Evolutionary conservation across 139 green algal species (phyloP).

Genomic region (Yamagishiella unicocca): DNA sequence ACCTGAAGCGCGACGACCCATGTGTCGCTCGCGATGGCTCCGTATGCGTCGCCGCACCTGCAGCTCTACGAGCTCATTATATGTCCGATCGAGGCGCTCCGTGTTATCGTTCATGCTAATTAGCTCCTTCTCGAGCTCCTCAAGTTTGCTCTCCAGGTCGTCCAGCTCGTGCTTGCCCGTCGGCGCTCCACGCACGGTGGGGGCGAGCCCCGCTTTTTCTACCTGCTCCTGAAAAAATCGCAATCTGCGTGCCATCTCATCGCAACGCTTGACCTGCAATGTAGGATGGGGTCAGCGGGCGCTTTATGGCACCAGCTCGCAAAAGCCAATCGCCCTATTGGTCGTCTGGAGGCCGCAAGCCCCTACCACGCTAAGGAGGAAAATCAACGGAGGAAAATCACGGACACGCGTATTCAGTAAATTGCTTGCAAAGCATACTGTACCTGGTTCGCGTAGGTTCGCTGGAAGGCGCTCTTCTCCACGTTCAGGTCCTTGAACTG

Average conservation of each 20-base stretch:
- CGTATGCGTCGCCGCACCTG: too few relatives aligned
- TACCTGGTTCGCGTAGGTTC: conserved; percentile 92
- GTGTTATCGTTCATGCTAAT: conserved; percentile 89
- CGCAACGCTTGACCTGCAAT: conserved; percentile 94
- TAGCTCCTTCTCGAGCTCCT: conserved; percentile 92
- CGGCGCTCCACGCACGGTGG: background rate
- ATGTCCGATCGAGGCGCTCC: conserved; percentile 84
- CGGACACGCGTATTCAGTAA: too few relatives aligned
- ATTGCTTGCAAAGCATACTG: background rate
- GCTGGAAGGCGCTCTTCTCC: conserved; percentile 92
- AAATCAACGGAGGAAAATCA: too few relatives aligned
- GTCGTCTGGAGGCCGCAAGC: too few relatives aligned
- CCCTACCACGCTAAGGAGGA: too few relatives aligned
- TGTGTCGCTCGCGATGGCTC: too few relatives aligned
- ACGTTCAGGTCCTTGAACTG: conserved; percentile 96
- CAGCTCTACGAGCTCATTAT: conserved; percentile 92
- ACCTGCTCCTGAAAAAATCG: conserved; percentile 95
- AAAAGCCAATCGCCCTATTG: too few relatives aligned
- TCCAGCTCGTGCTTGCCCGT: conserved; percentile 75
- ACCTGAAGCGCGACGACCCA: too few relatives aligned
- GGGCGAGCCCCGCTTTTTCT: conserved; percentile 75
- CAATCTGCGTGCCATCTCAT: conserved; percentile 96
- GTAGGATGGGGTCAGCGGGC: background rate
- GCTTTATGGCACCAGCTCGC: too few relatives aligned
- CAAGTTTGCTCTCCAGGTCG: conserved; percentile 88